Evolutionary conservation across 306 rosid genomes (phyloP).

Genomic region (Prunus mira): DNA sequence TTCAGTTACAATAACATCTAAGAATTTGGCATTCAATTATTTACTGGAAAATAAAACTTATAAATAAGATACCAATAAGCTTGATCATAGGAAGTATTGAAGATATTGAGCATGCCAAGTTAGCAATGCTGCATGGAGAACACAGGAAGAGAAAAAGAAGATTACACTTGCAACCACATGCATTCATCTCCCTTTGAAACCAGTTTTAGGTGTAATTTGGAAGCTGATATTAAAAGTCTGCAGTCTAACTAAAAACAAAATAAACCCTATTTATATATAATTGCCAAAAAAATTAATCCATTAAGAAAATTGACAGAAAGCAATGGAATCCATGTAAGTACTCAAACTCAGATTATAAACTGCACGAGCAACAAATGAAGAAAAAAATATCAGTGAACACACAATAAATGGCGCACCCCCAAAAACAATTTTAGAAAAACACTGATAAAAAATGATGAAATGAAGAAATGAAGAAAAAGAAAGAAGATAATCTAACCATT

Average conservation of each 20-base stretch:
- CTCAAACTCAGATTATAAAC: background rate
- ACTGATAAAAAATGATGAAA: background rate
- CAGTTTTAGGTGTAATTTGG: background rate
- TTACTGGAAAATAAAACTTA: background rate
- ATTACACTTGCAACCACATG: background rate
- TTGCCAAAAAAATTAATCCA: no score
- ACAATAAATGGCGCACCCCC: background rate
- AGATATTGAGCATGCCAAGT: no score
- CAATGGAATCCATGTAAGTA: background rate
- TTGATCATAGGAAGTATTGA: background rate
- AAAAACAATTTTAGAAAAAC: background rate
- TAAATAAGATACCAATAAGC: background rate
- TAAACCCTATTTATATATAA: no score
- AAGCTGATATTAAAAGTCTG: background rate
- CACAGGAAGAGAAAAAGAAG: background rate
- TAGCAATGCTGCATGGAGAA: no score
- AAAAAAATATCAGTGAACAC: background rate
- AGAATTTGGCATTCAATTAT: background rate
- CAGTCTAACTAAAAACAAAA: no score
- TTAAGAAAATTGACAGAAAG: background rate
- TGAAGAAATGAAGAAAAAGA: background rate
- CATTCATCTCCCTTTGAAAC: background rate
- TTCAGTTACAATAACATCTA: background rate
- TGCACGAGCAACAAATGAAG: background rate
- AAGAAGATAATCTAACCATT: conserved; percentile 14